phyloP scores from a whole-genome alignment of 352 stramenopile genomes.

The Phytophthora hibernalis region DNA sequence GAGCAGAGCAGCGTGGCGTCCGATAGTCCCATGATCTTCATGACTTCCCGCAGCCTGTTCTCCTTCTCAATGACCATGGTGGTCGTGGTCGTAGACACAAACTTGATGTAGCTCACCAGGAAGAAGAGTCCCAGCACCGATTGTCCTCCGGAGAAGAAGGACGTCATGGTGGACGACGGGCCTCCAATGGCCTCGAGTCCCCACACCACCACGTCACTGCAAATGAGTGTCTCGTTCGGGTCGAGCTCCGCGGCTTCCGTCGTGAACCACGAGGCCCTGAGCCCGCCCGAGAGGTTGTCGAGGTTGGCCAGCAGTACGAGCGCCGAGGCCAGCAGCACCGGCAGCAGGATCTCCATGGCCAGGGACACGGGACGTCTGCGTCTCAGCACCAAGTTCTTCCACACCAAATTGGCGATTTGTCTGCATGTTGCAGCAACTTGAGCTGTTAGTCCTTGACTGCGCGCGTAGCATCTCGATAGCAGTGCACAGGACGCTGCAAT shows the following conservation, averaged over 20 bases:
- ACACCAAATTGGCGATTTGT: constrained; percentile 73
- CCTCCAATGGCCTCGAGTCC: constrained; percentile 43
- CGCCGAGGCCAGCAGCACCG: constrained; percentile 54
- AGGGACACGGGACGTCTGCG: constrained; percentile 51
- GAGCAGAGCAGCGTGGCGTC: constrained; percentile 68
- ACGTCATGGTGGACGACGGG: constrained; percentile 48
- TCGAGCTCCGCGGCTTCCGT: constrained; percentile 27
- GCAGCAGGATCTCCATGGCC: constrained; percentile 64
- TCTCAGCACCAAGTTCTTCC: constrained; percentile 77
- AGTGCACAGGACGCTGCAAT: constrained; percentile 25
- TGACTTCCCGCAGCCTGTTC: constrained; percentile 75
- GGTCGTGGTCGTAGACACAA: constrained; percentile 73
- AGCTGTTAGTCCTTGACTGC: constrained; percentile 2
- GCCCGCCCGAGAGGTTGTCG: constrained; percentile 43
- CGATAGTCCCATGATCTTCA: constrained; percentile 87
- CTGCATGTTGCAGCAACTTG: constrained; percentile 36
- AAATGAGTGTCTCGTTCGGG: constrained; percentile 42
- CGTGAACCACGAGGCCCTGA: constrained; percentile 46
- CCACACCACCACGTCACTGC: constrained; percentile 38
- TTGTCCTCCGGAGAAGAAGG: constrained; percentile 73
- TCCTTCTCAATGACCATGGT: constrained; percentile 87
- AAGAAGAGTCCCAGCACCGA: constrained; percentile 68
- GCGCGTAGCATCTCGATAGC: constrained; percentile 22
- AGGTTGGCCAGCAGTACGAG: constrained; percentile 73
- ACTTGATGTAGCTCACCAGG: constrained; percentile 67